phyloP scores from a whole-genome alignment of 163 green algal genomes.

The Prototheca stagnorum region DNA sequence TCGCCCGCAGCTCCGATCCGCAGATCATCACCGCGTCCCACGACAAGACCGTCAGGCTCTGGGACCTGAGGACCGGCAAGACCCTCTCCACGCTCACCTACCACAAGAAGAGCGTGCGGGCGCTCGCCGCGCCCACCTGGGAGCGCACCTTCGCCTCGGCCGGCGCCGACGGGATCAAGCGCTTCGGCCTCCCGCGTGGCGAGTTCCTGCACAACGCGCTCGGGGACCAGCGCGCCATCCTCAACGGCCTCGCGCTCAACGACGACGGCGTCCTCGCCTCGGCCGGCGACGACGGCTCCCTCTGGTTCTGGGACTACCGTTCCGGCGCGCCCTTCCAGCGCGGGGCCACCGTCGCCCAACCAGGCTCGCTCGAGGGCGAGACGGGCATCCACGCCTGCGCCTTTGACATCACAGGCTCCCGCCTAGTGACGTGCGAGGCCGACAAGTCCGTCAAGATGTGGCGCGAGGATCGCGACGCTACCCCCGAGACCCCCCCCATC shows the following conservation, averaged over 20 bases:
- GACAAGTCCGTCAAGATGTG: conserved; percentile 99
- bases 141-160: conserved; percentile 67
- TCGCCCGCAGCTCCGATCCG: conserved; percentile 67
- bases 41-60: conserved; percentile 88
- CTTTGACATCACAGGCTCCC: conserved; percentile 66
- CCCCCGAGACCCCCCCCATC: conserved; percentile 73
- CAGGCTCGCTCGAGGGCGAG: conserved; percentile 83
- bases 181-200: conserved; percentile 78
- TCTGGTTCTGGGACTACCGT: conserved; percentile 94
- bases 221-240: conserved; percentile 75
- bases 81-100: conserved; percentile 84
- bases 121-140: conserved; percentile 44
- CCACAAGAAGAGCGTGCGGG: conserved; percentile 85
- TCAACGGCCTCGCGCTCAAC: conserved; percentile 87
- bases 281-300: conserved; percentile 62
- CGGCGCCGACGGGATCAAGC: conserved; percentile 95
- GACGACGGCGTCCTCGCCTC: conserved; percentile 84
- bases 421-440: conserved; percentile 77
- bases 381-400: conserved; percentile 51
- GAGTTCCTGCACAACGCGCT: conserved; percentile 98
- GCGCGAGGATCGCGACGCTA: conserved; percentile 76
- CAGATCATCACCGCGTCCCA: conserved; percentile 89
- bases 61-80: conserved; percentile 81
- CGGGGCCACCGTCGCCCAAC: conserved; percentile 67
- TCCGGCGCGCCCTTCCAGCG: conserved; percentile 89